Evolutionary conservation across 2,329 filamentous ascomycete genomes (phyloP), one percentile per base, ranked within the genome.

Genomic region (Neonectria punicea): DNA sequence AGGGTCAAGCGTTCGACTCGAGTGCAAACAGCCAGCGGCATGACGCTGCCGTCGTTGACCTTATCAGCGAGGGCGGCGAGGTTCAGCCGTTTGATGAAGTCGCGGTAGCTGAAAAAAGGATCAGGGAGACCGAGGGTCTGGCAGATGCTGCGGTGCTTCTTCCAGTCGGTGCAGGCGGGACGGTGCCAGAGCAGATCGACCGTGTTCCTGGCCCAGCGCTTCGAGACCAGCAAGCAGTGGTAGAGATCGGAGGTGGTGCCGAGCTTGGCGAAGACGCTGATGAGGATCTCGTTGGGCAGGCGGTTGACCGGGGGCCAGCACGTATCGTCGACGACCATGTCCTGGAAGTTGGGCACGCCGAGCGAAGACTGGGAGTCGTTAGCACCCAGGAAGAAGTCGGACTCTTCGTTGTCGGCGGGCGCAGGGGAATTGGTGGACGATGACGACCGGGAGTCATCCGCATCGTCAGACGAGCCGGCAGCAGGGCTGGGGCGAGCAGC

Each of bases 111-210:
- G 78, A 98, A 99, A 80, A 92, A 95, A 70, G 93, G 91, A n/a
- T 90, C 82, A 36, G 87, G 82, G 30, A 90, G 85, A 50, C 88
- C 86, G 39, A 98, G 88, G 1, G 95, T 94, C 63, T 87, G 85
- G 75, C 94, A 94, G 70, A 99, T 96, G 70, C 84, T 91, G 74
- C 89, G 85, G 73, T 98, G 89, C 76, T 94, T 94, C 13, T 85
- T 81, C 92, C 93, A 98, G 73, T 90, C 93, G 74, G 92, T 94
- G 82, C 96, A 98, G 30, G 93, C 90, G 1, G 96, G 96, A 43
- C 96, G 88, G 79, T 98, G 94, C 96, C 96, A 99, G 22, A 99
- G 86, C 70, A 97, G 87, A 68, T 96, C 95, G 71, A 98, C 96
- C 56, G 92, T 91, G 77, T 98, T 98, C 68, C 92, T 86, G 30